Evolutionary conservation across 345 rosid genomes (phyloP).

Genomic region (Aethionema arabicum): DNA sequence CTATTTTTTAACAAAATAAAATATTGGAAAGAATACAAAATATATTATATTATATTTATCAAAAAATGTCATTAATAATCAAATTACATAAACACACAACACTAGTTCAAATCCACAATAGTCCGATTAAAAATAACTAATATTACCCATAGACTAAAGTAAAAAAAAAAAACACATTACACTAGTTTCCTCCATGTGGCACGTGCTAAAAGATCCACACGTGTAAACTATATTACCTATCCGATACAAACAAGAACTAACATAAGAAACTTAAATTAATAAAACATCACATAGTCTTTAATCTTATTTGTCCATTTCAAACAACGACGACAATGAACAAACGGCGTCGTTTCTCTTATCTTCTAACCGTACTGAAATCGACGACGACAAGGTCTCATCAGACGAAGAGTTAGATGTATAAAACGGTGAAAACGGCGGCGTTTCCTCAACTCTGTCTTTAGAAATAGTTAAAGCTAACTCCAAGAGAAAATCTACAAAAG

Average conservation of each 20-base stretch:
- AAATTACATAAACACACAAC: not conserved
- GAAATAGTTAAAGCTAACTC: slow-evolving; percentile 11
- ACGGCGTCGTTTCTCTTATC: slow-evolving; percentile 17
- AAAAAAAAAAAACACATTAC: too few relatives aligned
- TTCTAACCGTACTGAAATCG: slow-evolving; percentile 8
- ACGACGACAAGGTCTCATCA: slow-evolving; percentile 19
- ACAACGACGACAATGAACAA: slow-evolving; percentile 33
- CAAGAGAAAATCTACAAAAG: slow-evolving; percentile 69
- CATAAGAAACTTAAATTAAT: slow-evolving; percentile 14
- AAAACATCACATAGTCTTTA: slow-evolving; percentile 12
- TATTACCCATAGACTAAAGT: too few relatives aligned
- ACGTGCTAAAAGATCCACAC: slow-evolving; percentile 1
- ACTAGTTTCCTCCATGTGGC: not conserved
- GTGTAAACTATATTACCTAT: not conserved
- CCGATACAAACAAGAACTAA: not conserved
- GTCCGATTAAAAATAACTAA: too few relatives aligned
- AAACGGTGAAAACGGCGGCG: slow-evolving; percentile 19
- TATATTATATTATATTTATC: too few relatives aligned
- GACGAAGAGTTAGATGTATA: slow-evolving; percentile 31
- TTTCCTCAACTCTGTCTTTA: slow-evolving; percentile 19
- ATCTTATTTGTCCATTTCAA: slow-evolving; percentile 30
- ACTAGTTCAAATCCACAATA: too few relatives aligned
- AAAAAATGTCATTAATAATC: too few relatives aligned
- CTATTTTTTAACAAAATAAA: too few relatives aligned
- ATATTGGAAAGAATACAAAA: too few relatives aligned